Percentiles rank a stretch among this genome's conserved stretches.
Conservation (phyloP, 148 eudicot species). For the Chenopodium suecicum region DNA sequence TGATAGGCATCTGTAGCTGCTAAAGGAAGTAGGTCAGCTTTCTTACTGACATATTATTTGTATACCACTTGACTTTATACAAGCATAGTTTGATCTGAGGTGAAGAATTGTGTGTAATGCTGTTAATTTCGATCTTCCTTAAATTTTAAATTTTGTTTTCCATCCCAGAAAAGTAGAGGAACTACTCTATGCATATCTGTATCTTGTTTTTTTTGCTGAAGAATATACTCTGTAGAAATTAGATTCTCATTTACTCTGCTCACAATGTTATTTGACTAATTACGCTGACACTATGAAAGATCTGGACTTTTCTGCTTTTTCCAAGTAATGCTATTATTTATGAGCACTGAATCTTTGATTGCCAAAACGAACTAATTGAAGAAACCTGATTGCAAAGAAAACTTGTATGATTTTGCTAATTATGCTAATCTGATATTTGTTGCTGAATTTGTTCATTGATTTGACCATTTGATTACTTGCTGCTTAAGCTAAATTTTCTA, state of each 20-base stretch:
- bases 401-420: neutral
- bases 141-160: conserved; percentile 4
- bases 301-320: neutral
- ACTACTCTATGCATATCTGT: neutral
- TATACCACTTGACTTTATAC: neutral
- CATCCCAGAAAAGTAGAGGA: neutral
- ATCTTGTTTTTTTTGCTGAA: neutral
- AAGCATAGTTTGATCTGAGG: neutral
- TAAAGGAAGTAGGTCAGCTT: conserved; percentile 6
- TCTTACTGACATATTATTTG: conserved; percentile 4
- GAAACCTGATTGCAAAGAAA: neutral
- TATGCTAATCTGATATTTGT: neutral
- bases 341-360: neutral
- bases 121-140: conserved; percentile 12
- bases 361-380: neutral
- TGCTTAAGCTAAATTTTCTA: neutral
- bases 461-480: conserved; percentile 11
- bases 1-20: conserved; percentile 29
- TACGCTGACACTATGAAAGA: neutral
- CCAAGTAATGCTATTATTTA: neutral
- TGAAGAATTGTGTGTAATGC: conserved; percentile 11
- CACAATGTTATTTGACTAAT: neutral
- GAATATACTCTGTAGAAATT: neutral
- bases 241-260: neutral
- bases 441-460: conserved; percentile 1